Conservation (phyloP, 306 rosid species). For the Cicer judaicum region DNA sequence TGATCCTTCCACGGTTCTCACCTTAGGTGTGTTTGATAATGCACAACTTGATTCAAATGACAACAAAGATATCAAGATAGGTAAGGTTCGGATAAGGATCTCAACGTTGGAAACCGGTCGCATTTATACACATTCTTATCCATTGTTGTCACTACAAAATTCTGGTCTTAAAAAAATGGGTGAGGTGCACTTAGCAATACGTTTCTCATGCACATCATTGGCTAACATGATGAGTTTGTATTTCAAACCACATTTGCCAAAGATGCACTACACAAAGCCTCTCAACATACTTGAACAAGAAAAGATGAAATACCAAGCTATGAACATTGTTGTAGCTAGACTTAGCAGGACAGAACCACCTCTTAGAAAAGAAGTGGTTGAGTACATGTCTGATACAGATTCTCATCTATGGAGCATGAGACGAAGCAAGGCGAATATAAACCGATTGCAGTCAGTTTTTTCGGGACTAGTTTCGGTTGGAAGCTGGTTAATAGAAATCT, state of each 20-base stretch:
- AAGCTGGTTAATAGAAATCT: conserved; percentile 81
- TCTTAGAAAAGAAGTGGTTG: conserved; percentile 79
- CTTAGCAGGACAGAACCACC: conserved; percentile 87
- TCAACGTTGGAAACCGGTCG: conserved; percentile 86
- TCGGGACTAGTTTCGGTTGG: conserved; percentile 58
- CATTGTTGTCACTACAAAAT: conserved; percentile 68
- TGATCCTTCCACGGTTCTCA: conserved; percentile 90
- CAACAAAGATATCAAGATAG: conserved; percentile 61
- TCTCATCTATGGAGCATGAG: conserved; percentile 96
- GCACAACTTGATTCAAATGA: conserved; percentile 60
- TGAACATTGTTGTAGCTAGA: conserved; percentile 71
- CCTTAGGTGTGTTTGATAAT: conserved; percentile 83
- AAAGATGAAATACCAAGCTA: conserved; percentile 67
- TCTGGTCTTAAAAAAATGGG: conserved; percentile 95
- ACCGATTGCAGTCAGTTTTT: conserved; percentile 62
- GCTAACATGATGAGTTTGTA: conserved; percentile 64
- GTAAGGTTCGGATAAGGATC: conserved; percentile 88
- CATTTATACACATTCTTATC: conserved; percentile 78
- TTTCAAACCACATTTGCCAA: conserved; percentile 81
- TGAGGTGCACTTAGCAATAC: conserved; percentile 85
- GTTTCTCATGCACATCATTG: conserved; percentile 75
- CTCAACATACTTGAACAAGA: conserved; percentile 78
- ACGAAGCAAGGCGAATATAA: conserved; percentile 94
- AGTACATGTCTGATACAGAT: conserved; percentile 82
- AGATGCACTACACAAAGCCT: conserved; percentile 86